Conservation (phyloP, 208 protist genomes). For the Leishmania tarentolae region DNA sequence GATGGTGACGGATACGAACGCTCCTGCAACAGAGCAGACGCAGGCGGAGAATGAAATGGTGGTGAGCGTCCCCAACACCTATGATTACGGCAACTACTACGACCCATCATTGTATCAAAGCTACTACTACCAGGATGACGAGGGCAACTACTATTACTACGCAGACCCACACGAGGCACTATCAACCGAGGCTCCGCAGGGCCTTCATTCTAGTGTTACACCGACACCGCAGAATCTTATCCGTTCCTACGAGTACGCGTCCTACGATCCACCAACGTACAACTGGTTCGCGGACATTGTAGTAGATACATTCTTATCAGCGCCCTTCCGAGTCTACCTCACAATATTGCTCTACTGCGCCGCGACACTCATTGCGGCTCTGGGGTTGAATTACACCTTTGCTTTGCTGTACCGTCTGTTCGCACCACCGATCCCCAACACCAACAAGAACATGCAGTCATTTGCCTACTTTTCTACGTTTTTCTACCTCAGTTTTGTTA, state of each 20-base stretch:
- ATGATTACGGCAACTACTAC: conserved; percentile 41
- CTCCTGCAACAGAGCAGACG: conserved; percentile 17
- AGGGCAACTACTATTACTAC: conserved; percentile 84
- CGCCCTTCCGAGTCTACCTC: conserved; percentile 74
- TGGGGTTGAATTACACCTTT: conserved; percentile 78
- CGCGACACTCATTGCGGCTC: conserved; percentile 44
- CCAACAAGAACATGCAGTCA: conserved; percentile 39
- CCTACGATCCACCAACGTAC: conserved; percentile 70
- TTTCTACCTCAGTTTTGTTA: conserved; percentile 77
- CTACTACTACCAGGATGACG: conserved; percentile 79
- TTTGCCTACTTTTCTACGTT: conserved; percentile 81
- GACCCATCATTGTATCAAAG: conserved; percentile 57
- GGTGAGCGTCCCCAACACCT: conserved; percentile 25
- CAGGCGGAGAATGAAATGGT: conserved; percentile 27
- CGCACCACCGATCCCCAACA: conserved; percentile 36
- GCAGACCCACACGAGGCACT: conserved; percentile 29
- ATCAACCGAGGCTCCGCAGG: conserved; percentile 30
- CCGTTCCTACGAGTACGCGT: conserved; percentile 72
- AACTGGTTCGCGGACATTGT: conserved; percentile 79
- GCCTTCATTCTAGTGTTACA: conserved; percentile 21
- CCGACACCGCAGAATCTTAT: conserved; percentile 43
- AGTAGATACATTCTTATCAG: conserved; percentile 78
- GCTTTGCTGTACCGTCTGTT: conserved; percentile 73
- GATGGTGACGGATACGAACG: conserved; percentile 14
- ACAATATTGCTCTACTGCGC: conserved; percentile 75